These are phyloP conservation scores for Diaporthe australafricana DNA, from an alignment of 2,329 filamentous ascomycete species.

Conservation along the genomic window DNA sequence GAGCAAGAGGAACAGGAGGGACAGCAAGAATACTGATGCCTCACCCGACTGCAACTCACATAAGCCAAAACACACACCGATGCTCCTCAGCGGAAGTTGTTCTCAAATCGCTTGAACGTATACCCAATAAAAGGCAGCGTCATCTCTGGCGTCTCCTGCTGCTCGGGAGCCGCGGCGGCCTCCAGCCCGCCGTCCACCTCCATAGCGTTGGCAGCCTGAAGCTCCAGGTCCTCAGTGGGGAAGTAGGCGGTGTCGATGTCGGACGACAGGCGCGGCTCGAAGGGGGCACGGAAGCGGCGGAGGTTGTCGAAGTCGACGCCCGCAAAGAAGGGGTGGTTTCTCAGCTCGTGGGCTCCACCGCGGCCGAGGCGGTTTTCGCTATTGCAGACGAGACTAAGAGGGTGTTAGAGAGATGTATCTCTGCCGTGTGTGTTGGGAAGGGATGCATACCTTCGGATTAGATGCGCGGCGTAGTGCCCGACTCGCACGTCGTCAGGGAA, in stretches of 20 bases:
- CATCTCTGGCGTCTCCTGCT: constrained; percentile 40
- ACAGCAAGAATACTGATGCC: not conserved
- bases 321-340: constrained; percentile 81
- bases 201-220: constrained; percentile 48
- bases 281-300: constrained; percentile 78
- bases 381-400: constrained; percentile 75
- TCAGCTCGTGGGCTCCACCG: constrained; percentile 77
- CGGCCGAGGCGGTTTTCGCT: constrained; percentile 77
- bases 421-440: not conserved
- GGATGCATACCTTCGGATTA: constrained; percentile 73
- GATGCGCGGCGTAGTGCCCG: constrained; percentile 75
- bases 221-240: constrained; percentile 82
- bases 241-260: constrained; percentile 84
- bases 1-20: not conserved
- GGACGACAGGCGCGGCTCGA: constrained; percentile 78
- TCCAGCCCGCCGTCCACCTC: constrained; percentile 18
- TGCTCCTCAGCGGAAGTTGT: constrained; percentile 32
- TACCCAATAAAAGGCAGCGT: constrained; percentile 42
- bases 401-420: too few species aligned
- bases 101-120: constrained; percentile 42
- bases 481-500: constrained; percentile 81
- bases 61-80: not conserved
- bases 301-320: constrained; percentile 80
- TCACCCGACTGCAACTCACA: not conserved
- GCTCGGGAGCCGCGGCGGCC: constrained; percentile 19